phyloP scores from a whole-genome alignment of 2,329 filamentous ascomycete species.

The Beauveria medogensis region DNA sequence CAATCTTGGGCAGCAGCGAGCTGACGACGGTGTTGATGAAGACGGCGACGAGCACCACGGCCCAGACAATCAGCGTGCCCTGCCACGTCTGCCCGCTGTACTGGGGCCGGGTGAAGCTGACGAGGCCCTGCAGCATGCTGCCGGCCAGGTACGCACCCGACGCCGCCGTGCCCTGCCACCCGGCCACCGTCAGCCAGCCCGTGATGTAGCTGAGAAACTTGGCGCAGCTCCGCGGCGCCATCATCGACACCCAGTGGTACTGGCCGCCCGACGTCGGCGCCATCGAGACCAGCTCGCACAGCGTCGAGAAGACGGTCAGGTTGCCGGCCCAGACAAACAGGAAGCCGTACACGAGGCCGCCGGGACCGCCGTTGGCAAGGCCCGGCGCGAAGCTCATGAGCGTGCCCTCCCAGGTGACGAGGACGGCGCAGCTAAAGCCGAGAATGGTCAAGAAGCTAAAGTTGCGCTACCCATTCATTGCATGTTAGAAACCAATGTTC shows the following conservation, averaged over 20 bases:
- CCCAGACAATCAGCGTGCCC: slow-evolving; percentile 25
- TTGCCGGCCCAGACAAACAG: slow-evolving; percentile 39
- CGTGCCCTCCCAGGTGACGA: slow-evolving; percentile 44
- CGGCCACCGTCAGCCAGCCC: slow-evolving; percentile 42
- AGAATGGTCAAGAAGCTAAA: slow-evolving; percentile 43
- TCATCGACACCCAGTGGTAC: slow-evolving; percentile 52
- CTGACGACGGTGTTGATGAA: slow-evolving; percentile 27
- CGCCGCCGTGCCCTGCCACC: slow-evolving; percentile 31
- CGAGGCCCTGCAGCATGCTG: slow-evolving; percentile 38
- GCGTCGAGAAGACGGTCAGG: slow-evolving; percentile 32
- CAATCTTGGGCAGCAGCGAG: slow-evolving; percentile 27
- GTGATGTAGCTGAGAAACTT: slow-evolving; percentile 46
- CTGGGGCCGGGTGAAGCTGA: slow-evolving; percentile 30
- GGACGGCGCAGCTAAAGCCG: slow-evolving; percentile 43
- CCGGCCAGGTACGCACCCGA: slow-evolving; percentile 35
- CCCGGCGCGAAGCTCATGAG: slow-evolving; percentile 26
- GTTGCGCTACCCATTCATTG: slow-evolving; percentile 27
- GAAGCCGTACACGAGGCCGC: slow-evolving; percentile 45
- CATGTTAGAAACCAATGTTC: neutral
- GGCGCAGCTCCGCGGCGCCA: slow-evolving; percentile 37
- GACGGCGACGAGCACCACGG: slow-evolving; percentile 33
- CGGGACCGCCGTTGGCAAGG: slow-evolving; percentile 42
- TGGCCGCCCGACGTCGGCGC: slow-evolving; percentile 47
- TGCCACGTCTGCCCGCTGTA: slow-evolving; percentile 25
- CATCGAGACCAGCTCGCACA: slow-evolving; percentile 36